These are phyloP conservation scores for Globisporangium radiosum DNA, from an alignment of 352 stramenopile species.

Conservation along the genomic window DNA sequence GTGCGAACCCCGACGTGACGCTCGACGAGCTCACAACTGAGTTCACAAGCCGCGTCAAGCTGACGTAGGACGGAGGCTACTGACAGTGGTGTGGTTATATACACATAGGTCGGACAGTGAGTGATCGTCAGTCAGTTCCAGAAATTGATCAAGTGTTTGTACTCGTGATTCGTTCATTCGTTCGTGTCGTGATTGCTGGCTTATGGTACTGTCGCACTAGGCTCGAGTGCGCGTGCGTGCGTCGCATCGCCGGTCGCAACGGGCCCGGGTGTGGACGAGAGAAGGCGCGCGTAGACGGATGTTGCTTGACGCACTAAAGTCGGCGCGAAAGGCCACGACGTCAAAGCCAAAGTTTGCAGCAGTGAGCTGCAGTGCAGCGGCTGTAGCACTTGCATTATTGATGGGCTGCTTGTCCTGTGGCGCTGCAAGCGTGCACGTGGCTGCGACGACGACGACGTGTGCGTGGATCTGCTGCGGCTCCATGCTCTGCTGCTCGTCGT, in stretches of 20 bases:
- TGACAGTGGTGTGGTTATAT: too few relatives aligned
- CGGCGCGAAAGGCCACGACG: conserved; percentile 26
- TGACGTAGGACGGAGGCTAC: conserved; percentile 7
- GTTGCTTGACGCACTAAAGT: conserved; percentile 36
- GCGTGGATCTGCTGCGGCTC: conserved; percentile 16
- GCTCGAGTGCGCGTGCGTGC: not conserved
- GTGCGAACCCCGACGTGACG: conserved; percentile 58
- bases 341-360: conserved; percentile 32
- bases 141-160: not conserved
- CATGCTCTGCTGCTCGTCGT: not conserved
- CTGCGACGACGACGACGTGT: conserved; percentile 22
- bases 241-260: too few relatives aligned
- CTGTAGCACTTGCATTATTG: not conserved
- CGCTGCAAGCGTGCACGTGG: not conserved
- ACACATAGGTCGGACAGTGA: too few relatives aligned
- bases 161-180: not conserved
- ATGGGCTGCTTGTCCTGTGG: not conserved
- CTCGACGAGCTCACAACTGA: conserved; percentile 68
- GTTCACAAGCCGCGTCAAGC: conserved; percentile 65
- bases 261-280: not conserved
- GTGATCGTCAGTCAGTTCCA: too few relatives aligned
- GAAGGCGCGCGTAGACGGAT: conserved; percentile 21
- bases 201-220: not conserved
- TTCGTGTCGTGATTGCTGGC: not conserved
- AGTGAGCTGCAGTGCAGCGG: conserved; percentile 32